Base-by-base conservation (phyloP, 768 basidiomycete genomes). In the Chalciporus piperatus region DNA sequence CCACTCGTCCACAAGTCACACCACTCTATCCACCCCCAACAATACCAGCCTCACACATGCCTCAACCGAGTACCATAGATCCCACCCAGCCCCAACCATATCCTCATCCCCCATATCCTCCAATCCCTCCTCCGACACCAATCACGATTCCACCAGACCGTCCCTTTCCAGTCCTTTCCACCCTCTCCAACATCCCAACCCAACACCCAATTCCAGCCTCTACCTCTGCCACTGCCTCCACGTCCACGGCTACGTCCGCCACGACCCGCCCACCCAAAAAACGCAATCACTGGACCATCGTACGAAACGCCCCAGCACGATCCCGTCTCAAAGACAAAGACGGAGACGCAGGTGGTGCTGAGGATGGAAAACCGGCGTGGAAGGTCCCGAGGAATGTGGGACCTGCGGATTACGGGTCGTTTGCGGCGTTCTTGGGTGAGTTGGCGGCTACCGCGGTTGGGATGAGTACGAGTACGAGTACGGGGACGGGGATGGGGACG, bases 271-370 rank as follows among this genome's bases (percentile, higher is more conserved):
- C 57, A 23, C 39, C 43, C 25, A 48, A 51, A 30, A 73, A 76
- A 49, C 74, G 79, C 45, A 76, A 77, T 11, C 83, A 88, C 60
- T 89, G 87, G 86, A 74, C 72, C 4, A 70, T 89, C 38, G 57
- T 68, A 11, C 82, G 85, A 20, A 82, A 77, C 51, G 67, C 75
- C 0, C 70, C 74, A 1, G 65, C 71, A 5, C 79, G 82, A 13
- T 68, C 68, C 23, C 80, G 76, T 48, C 71, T 69, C 16, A 75
- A 80, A 61, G 76, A 82, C n/a, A 76, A 71, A 57, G 83, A 83
- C 0, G 74, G 77, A 4, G 80, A 82, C 1, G 16, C 30, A 0
- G 12, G n/a, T 38, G 3, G 17, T 10, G 73, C 76, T 20, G 63
- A 61, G 0, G 66, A 64, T 6, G 65, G 72, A 10, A 57, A 65